These are phyloP conservation scores for Botrytis pseudocinerea DNA, from an alignment of 2,329 filamentous ascomycete genomes.

Conservation along the genomic window DNA sequence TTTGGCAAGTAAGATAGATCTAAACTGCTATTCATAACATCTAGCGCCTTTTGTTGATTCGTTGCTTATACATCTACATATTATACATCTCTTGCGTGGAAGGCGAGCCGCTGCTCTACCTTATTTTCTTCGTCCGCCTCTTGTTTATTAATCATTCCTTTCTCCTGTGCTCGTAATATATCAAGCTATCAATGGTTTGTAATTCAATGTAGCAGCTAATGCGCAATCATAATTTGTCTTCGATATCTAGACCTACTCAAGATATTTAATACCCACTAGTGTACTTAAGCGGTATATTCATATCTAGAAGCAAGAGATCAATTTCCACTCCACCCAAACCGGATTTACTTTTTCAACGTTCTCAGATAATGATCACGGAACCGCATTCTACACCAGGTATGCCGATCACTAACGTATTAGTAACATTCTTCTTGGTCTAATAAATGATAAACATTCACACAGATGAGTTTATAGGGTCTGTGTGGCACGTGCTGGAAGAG, in stretches of 20 bases:
- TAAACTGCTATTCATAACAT: neutral
- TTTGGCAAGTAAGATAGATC: neutral
- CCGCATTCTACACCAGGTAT: neutral
- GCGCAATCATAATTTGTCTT: no score
- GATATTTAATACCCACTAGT: neutral
- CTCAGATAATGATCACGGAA: neutral
- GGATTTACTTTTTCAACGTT: neutral
- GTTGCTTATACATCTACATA: neutral
- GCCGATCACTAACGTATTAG: neutral
- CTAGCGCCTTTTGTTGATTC: rapidly evolving
- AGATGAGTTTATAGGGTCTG: neutral
- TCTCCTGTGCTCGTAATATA: rapidly evolving
- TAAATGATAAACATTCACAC: neutral
- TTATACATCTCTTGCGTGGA: neutral
- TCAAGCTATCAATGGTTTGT: no score
- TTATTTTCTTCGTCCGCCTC: neutral
- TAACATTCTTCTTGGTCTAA: neutral
- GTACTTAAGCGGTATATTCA: neutral
- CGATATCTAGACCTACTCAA: neutral
- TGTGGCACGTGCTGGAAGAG: neutral
- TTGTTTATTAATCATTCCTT: neutral
- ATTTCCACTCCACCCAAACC: neutral
- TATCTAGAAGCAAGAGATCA: neutral
- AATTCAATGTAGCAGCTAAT: neutral
- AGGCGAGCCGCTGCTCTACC: rapidly evolving